Evolutionary conservation across 176 grass and related monocot species (phyloP), one percentile per base, ranked within the genome.

Genomic region (Carex cristatella): DNA sequence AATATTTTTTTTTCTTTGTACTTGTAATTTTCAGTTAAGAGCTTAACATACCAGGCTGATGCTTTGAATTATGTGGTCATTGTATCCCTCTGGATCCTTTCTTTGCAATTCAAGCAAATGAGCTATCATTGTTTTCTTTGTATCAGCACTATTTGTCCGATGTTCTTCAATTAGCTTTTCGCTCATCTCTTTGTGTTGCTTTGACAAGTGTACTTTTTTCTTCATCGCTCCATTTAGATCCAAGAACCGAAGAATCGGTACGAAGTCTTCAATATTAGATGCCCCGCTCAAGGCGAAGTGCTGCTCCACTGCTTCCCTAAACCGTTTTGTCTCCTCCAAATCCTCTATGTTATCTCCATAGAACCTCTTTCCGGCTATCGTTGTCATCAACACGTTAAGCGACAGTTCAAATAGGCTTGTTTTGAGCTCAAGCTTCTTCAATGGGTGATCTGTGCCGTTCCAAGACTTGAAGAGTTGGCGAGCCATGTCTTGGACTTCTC

Each of bases 41-140:
- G 4, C 38, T 74, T 42, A 74, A 56, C 44, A 37, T 71, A 87
- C 85, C 85, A 70, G 3, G n/a, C 46, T 33, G 9, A 86, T 10
- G 44, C 18, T 74, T 61, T 87, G 53, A 31, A 87, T 81, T 19
- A 60, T 49, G 10, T 70, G 62, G 18, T 81, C 77, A 7, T 54
- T 71, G 75, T 81, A 81, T 51, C 15, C 46, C 79, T 87, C 64
- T 14, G 78, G 79, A 82, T 87, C 79, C 14, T 38, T 81, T 7
- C 62, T 28, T 49, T 74, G 85, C 32, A 82, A 69, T 23, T 79
- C 79, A 14, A 82, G 44, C 85, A 87, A 40, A 46, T 81, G 8
- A 15, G 53, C 49, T 19, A 87, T 49, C 23, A 82, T 59, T 11
- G 85, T 73, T 12, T 57, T 81, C 44, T 64, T 27, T 7, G 15